These are phyloP conservation scores for Alternaria viburni DNA, from an alignment of 2,329 filamentous ascomycete genomes.

Conservation along the genomic window DNA sequence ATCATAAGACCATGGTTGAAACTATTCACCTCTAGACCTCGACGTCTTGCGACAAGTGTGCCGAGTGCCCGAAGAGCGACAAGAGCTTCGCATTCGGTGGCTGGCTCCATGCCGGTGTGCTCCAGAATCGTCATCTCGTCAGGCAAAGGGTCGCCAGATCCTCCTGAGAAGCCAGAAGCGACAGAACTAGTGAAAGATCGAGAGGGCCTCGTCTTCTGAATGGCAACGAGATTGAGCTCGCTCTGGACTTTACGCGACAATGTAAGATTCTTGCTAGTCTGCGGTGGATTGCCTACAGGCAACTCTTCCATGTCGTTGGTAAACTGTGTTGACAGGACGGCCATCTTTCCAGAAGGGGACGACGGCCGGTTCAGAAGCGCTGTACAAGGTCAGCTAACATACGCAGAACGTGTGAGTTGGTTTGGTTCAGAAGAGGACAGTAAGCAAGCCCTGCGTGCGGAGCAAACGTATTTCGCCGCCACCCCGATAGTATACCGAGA, in stretches of 20 bases:
- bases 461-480: background rate
- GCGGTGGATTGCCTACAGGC: slow-evolving; percentile 43
- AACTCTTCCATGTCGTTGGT: slow-evolving; percentile 34
- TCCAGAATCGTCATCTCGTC: slow-evolving; percentile 30
- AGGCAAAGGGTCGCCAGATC: slow-evolving; percentile 38
- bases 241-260: slow-evolving; percentile 41
- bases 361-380: slow-evolving; percentile 34
- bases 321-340: slow-evolving; percentile 48
- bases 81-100: slow-evolving; percentile 38
- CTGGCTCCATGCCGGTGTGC: slow-evolving; percentile 8
- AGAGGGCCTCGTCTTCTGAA: slow-evolving; percentile 5
- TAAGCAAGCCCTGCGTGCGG: no score
- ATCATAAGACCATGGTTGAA: slow-evolving; percentile 45
- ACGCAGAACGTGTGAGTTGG: background rate
- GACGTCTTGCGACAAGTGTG: slow-evolving; percentile 41
- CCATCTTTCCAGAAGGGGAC: slow-evolving; percentile 51
- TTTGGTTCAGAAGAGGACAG: background rate
- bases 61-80: slow-evolving; percentile 45
- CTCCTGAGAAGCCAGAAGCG: slow-evolving; percentile 44
- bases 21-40: slow-evolving; percentile 39
- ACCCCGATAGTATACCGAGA: background rate
- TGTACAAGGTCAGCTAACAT: no score
- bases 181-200: slow-evolving; percentile 15
- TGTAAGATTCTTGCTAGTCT: slow-evolving; percentile 6
- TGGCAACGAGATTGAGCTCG: slow-evolving; percentile 31